Evolutionary conservation across 345 rosid species (phyloP), one percentile per base, ranked within the genome.

Genomic region (Eucalyptus albens): DNA sequence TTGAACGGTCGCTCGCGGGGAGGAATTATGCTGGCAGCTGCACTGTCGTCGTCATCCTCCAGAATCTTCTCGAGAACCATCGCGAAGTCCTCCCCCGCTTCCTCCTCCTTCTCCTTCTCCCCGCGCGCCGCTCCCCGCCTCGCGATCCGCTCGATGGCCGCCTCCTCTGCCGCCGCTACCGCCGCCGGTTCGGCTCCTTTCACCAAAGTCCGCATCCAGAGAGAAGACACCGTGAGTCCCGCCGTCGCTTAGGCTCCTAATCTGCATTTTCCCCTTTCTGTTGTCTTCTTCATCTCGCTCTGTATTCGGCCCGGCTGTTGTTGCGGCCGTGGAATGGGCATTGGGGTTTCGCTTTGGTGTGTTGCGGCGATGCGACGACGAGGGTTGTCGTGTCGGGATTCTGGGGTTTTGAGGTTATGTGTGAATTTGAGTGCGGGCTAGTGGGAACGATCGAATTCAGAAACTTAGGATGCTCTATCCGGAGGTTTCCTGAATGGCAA

Each of bases 171-270:
- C 27, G 44, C 82, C 26, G 83, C 82, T 2, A 2, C 47, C 7
- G 31, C 69, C 69, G 69, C 16, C 31, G 69, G 15, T 53, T 89
- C 89, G 37, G 72, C 90, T 47, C 90, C 94, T 24, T 97, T 97
- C 92, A 94, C 91, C 92, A 97, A 95, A 93, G 88, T 97, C 91
- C 99, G 95, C 92, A 95, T 97, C 95, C 95, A 94, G 87, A 94
- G 99, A 92, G 99, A 95, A 87, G 95, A 94, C 88, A 95, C 97
- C 3, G 99, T 96, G 87, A 94, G 96, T 91, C 86, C 87, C 40
- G 24, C n/a, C 60, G 59, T 4, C 59, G 59, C 59, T 62, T 14
- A 8, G 31, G 15, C 16, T 29, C 69, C 33, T 62, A 3, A 62
- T 62, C 16, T 27, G 33, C 69, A 29, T 62, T 62, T 27, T 62